These are phyloP conservation scores for Claviceps sp. DNA, from an alignment of 2,329 filamentous ascomycete genomes.

Conservation along the genomic window DNA sequence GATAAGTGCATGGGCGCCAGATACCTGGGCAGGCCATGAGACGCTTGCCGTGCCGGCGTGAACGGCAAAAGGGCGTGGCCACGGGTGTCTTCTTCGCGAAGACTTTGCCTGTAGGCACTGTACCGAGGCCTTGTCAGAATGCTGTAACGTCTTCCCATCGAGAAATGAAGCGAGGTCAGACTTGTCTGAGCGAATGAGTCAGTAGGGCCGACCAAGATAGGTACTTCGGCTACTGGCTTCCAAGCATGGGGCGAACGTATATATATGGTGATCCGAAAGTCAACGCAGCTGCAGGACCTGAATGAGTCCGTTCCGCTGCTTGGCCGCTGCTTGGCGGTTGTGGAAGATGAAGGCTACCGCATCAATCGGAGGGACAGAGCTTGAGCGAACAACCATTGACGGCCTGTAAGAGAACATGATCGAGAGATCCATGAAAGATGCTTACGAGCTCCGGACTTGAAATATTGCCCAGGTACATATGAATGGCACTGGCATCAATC, in stretches of 20 bases:
- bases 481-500: conserved; percentile 46
- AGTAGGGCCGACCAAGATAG: too few relatives aligned
- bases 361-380: conserved; percentile 42
- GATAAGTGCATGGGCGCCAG: conserved; percentile 50
- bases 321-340: conserved; percentile 36
- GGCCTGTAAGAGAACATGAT: conserved; percentile 47
- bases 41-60: conserved; percentile 38
- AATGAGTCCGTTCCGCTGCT: conserved; percentile 51
- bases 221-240: too few relatives aligned
- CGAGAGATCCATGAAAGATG: conserved; percentile 58
- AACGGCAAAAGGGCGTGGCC: conserved; percentile 53
- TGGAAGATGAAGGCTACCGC: conserved; percentile 55
- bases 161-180: too few relatives aligned
- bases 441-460: conserved; percentile 24
- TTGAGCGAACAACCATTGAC: conserved; percentile 34
- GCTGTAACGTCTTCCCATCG: conserved; percentile 4
- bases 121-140: conserved; percentile 33
- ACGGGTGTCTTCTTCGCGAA: conserved; percentile 37
- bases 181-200: too few relatives aligned
- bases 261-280: too few relatives aligned
- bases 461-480: conserved; percentile 60
- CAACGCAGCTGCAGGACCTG: conserved; percentile 29
- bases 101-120: conserved; percentile 41
- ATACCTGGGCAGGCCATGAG: conserved; percentile 48
- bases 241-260: too few relatives aligned